phyloP scores from a whole-genome alignment of 345 rosid species.

The Lepidium aucheri region DNA sequence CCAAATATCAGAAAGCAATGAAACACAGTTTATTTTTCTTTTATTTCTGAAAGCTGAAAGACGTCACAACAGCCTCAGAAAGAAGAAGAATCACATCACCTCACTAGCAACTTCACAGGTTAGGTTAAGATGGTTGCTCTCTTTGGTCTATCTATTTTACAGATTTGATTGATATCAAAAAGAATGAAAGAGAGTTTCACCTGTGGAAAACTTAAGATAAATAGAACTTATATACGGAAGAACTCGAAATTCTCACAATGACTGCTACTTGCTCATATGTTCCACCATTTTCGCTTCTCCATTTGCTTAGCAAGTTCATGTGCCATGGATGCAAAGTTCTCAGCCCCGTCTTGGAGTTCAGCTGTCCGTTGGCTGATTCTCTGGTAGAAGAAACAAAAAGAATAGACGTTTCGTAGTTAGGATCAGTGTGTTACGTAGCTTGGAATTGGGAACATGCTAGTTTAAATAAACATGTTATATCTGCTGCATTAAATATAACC shows the following conservation, averaged over 20 bases:
- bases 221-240: constrained; percentile 13
- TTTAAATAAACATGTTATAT: background rate
- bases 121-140: constrained; percentile 1
- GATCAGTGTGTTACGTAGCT: background rate
- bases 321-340: constrained; percentile 70
- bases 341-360: constrained; percentile 76
- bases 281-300: constrained; percentile 95
- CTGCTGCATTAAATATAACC: constrained; percentile 28
- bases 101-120: background rate
- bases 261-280: constrained; percentile 33
- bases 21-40: background rate
- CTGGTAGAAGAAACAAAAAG: constrained; percentile 28
- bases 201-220: background rate
- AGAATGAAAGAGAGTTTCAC: background rate
- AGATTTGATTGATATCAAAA: background rate
- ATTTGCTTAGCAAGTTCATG: constrained; percentile 68
- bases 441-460: background rate
- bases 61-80: background rate
- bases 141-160: constrained; percentile 18
- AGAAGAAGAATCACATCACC: background rate
- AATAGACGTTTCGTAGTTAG: constrained; percentile 7
- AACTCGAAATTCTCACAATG: constrained; percentile 4
- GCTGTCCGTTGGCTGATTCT: constrained; percentile 51
- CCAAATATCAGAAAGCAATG: background rate
- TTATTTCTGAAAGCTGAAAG: background rate